A percentile compares a stretch with the other conserved stretches of the same genome.
Evolutionary conservation across 768 basidiomycete genomes (phyloP).

Genomic region (Tephrocybe sp.): DNA sequence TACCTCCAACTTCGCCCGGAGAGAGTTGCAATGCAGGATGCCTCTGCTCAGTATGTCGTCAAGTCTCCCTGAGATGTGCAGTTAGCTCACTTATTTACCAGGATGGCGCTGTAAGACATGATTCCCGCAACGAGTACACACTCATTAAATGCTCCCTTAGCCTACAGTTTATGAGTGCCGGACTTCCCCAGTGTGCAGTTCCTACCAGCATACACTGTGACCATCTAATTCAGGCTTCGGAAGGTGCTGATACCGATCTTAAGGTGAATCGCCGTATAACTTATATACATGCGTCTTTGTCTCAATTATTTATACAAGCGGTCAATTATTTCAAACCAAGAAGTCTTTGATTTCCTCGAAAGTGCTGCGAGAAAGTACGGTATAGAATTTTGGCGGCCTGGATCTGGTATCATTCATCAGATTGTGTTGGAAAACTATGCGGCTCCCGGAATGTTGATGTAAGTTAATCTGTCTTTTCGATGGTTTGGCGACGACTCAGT

Average conservation of each 20-base stretch:
- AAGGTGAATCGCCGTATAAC: conserved; percentile 43
- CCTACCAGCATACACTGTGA: conserved; percentile 96
- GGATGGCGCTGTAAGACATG: conserved; percentile 75
- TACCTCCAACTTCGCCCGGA: conserved; percentile 91
- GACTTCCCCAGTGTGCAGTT: conserved; percentile 78
- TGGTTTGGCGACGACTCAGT: conserved; percentile 3
- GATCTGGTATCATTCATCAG: conserved; percentile 96
- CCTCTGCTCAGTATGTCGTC: conserved; percentile 75
- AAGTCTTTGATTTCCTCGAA: conserved; percentile 96
- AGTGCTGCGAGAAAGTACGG: conserved; percentile 89
- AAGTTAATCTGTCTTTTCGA: conserved; percentile 19
- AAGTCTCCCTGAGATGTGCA: background rate
- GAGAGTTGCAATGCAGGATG: conserved; percentile 97
- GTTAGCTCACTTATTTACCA: conserved; percentile 25
- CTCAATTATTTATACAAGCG: conserved; percentile 39
- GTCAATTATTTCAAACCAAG: conserved; percentile 85
- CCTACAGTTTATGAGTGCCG: conserved; percentile 98
- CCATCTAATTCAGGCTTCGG: conserved; percentile 92
- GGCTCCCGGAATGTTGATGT: conserved; percentile 93
- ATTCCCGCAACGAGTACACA: conserved; percentile 2
- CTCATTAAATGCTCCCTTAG: conserved; percentile 33
- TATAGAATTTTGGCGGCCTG: conserved; percentile 97
- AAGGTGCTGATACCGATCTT: conserved; percentile 84
- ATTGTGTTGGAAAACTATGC: conserved; percentile 98
- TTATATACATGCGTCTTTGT: background rate